Evolutionary conservation across 257 asterid species (phyloP).

Genomic region (Ligustrum vulgare): DNA sequence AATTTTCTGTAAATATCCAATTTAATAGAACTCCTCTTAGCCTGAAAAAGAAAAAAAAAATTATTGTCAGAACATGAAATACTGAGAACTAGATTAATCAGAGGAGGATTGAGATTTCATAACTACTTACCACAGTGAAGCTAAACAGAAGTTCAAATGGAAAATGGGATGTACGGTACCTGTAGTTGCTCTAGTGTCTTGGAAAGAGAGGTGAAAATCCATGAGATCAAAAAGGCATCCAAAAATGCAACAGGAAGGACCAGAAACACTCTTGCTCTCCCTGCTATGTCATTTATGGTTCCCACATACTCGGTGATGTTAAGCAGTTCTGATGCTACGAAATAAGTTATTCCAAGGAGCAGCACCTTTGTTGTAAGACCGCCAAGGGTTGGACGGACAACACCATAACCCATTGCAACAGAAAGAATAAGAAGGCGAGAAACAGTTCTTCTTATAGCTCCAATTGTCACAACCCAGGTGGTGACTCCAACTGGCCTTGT

Average conservation of each 20-base stretch:
- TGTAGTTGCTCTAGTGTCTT: slow-evolving; percentile 89
- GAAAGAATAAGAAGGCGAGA: slow-evolving; percentile 85
- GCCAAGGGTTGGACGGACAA: slow-evolving; percentile 94
- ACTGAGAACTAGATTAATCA: slow-evolving; percentile 20
- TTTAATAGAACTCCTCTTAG: slow-evolving; percentile 80
- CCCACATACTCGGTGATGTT: slow-evolving; percentile 86
- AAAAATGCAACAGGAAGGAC: slow-evolving; percentile 86
- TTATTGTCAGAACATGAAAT: slow-evolving; percentile 17
- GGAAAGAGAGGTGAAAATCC: slow-evolving; percentile 97
- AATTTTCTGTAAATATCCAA: slow-evolving; percentile 86
- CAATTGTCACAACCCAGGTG: slow-evolving; percentile 87
- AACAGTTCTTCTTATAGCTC: slow-evolving; percentile 71
- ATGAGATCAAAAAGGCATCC: slow-evolving; percentile 86
- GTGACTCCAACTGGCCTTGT: slow-evolving; percentile 86
- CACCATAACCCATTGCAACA: slow-evolving; percentile 97
- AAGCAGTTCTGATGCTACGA: slow-evolving; percentile 79
- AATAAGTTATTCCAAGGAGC: slow-evolving; percentile 74
- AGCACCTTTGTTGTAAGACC: slow-evolving; percentile 90
- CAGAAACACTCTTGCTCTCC: slow-evolving; percentile 72
- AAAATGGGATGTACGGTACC: slow-evolving; percentile 36
- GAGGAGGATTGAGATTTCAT: slow-evolving; percentile 13
- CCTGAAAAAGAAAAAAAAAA: slow-evolving; percentile 52
- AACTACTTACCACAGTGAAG: slow-evolving; percentile 10
- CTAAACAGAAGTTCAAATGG: not conserved
- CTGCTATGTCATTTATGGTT: slow-evolving; percentile 87